These are phyloP conservation scores for Alternaria ventricosa DNA, from an alignment of 2,329 filamentous ascomycete species.

Conservation along the genomic window DNA sequence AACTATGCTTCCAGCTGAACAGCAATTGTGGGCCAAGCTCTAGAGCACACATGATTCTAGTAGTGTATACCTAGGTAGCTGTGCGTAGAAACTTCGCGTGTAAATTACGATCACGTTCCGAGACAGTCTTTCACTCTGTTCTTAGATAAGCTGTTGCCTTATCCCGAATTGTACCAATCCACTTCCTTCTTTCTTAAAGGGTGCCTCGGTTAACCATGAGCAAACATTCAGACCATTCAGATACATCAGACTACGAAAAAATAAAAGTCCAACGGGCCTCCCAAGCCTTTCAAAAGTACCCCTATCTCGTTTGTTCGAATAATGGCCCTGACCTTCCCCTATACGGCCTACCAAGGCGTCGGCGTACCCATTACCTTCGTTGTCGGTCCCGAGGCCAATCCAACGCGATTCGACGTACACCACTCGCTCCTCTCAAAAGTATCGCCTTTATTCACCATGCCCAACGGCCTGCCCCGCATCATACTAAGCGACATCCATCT, in stretches of 20 bases:
- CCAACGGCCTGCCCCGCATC: background rate
- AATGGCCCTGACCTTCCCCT: background rate
- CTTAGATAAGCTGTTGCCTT: background rate
- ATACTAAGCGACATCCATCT: background rate
- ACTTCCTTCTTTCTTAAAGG: background rate
- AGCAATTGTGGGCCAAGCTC: too few species aligned
- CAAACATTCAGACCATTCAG: fast-evolving
- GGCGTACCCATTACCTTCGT: slow-evolving; percentile 4
- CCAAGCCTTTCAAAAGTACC: background rate
- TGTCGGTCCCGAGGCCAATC: background rate
- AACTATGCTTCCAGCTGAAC: too few species aligned
- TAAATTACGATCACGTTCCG: background rate
- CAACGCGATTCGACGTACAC: slow-evolving; percentile 9
- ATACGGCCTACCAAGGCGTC: background rate
- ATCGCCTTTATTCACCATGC: slow-evolving; percentile 1
- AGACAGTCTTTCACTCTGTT: background rate
- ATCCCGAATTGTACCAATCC: background rate
- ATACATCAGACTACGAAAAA: background rate
- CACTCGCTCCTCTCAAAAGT: background rate
- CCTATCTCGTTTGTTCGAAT: background rate
- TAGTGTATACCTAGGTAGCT: background rate
- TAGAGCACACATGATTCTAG: background rate
- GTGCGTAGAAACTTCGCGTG: background rate
- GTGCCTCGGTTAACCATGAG: fast-evolving
- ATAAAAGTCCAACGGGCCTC: too few species aligned